These are phyloP conservation scores for Neonectria magnoliae DNA, from an alignment of 2,329 filamentous ascomycete species.

Conservation along the genomic window DNA sequence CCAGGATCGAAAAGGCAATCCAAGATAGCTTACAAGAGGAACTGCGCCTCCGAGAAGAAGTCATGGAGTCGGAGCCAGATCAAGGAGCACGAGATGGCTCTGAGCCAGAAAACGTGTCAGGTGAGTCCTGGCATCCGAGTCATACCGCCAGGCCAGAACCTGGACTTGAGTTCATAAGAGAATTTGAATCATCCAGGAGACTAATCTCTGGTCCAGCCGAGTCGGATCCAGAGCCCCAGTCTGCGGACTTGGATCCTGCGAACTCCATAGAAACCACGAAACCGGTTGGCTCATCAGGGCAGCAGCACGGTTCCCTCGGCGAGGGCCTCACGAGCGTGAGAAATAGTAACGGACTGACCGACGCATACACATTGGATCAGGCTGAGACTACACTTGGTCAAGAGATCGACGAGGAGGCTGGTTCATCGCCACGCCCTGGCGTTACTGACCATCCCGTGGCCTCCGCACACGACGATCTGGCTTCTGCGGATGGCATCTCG, in stretches of 20 bases:
- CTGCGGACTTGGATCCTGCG: neutral
- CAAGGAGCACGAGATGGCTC: constrained; percentile 22
- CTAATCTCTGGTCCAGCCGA: constrained; percentile 32
- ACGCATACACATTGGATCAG: neutral
- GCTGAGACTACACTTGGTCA: neutral
- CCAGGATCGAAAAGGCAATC: constrained; percentile 60
- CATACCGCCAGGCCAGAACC: neutral
- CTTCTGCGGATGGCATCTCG: neutral
- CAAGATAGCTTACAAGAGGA: constrained; percentile 50
- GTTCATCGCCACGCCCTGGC: neutral
- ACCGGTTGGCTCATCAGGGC: neutral
- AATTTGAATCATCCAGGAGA: constrained; percentile 6
- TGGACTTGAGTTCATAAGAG: constrained; percentile 5
- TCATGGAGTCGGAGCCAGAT: constrained; percentile 27
- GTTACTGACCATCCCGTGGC: neutral
- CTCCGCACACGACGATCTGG: neutral
- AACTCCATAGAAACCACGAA: constrained; percentile 5
- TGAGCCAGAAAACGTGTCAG: constrained; percentile 27
- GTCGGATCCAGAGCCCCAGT: constrained; percentile 2
- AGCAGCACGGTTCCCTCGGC: constrained; percentile 14
- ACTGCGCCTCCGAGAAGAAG: constrained; percentile 46
- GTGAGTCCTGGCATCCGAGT: constrained; percentile 24
- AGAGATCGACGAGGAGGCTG: neutral
- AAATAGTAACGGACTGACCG: neutral
- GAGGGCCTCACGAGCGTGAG: constrained; percentile 14